Evolutionary conservation across 1,139 yeast genomes (phyloP).

Genomic region (Zygoascus sp.): DNA sequence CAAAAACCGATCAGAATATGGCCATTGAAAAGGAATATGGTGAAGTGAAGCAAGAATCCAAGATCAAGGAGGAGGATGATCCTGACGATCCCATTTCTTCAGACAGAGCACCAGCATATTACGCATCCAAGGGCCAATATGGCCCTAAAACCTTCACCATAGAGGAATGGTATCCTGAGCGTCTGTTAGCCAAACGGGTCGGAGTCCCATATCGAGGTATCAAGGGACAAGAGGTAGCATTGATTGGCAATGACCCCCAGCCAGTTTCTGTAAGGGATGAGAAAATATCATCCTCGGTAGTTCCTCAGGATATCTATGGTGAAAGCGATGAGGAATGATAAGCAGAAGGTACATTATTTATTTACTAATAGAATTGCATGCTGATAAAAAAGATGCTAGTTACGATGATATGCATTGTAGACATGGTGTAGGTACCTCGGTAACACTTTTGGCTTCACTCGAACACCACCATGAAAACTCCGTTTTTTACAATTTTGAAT

Average conservation of each 20-base stretch:
- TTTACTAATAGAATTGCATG: too few relatives aligned
- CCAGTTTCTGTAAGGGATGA: too few relatives aligned
- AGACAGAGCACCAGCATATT: not conserved
- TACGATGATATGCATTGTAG: too few relatives aligned
- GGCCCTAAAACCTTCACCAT: slow-evolving; percentile 26
- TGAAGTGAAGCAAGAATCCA: not conserved
- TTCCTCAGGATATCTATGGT: not conserved
- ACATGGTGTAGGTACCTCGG: not conserved
- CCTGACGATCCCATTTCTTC: not conserved
- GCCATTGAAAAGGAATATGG: not conserved
- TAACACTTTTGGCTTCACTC: slow-evolving; percentile 1
- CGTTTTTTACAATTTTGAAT: slow-evolving; percentile 6
- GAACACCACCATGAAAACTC: slow-evolving; percentile 9
- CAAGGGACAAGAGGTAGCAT: slow-evolving; percentile 9
- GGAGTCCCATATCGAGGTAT: slow-evolving; percentile 17
- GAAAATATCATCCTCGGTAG: not conserved
- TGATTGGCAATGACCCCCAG: too few relatives aligned
- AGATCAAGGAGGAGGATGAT: not conserved
- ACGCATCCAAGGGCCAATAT: slow-evolving; percentile 23
- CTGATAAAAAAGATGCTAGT: too few relatives aligned
- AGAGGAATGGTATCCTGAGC: slow-evolving; percentile 25
- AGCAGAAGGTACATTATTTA: too few relatives aligned
- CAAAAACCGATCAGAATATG: not conserved
- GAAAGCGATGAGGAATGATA: not conserved
- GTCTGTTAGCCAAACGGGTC: slow-evolving; percentile 31